phyloP scores from a whole-genome alignment of 148 eudicot species.

The Amaranthus palmeri region DNA sequence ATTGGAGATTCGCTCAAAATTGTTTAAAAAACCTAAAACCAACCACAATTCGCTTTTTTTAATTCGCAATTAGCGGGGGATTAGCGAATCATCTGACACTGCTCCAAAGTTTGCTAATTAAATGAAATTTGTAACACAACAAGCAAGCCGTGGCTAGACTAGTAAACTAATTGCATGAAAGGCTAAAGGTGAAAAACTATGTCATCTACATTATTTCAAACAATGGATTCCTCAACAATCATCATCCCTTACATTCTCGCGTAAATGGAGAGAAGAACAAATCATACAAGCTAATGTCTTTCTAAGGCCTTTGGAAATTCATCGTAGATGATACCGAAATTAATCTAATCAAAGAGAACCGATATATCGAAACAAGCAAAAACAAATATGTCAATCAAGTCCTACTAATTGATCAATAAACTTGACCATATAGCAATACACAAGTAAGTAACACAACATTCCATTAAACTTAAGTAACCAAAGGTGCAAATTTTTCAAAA shows the following conservation, averaged over 20 bases:
- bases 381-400: not conserved
- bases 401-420: not conserved
- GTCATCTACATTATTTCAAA: not conserved
- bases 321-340: too few species aligned
- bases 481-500: not conserved
- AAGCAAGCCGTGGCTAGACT: too few species aligned
- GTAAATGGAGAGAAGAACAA: not conserved
- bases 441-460: not conserved
- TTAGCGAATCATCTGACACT: too few species aligned
- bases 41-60: too few species aligned
- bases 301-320: not conserved
- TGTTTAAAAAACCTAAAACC: too few species aligned
- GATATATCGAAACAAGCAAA: not conserved
- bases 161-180: too few species aligned
- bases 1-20: too few species aligned
- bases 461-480: constrained; percentile 13
- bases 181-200: too few species aligned
- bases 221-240: not conserved
- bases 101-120: too few species aligned
- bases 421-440: not conserved
- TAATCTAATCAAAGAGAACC: not conserved
- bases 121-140: too few species aligned
- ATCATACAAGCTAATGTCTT: not conserved
- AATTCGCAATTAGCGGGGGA: too few species aligned
- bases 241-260: not conserved